Evolutionary conservation across 805 yeast species (phyloP).

Genomic region (Aciculoconidium aculeatum): DNA sequence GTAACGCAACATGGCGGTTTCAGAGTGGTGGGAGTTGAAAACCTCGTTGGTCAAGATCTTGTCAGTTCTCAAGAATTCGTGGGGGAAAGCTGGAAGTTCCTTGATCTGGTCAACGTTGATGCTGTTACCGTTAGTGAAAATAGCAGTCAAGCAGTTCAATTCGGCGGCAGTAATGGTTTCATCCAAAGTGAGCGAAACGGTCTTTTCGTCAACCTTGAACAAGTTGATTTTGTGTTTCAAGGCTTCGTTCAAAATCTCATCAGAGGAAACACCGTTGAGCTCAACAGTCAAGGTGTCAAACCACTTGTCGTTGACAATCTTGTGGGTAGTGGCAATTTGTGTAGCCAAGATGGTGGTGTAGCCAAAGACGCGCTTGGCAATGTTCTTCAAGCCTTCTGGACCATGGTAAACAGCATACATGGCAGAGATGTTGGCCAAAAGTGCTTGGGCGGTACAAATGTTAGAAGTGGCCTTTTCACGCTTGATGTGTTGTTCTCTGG

Average conservation of each 20-base stretch:
- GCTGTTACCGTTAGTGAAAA: conserved; percentile 50
- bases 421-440: conserved; percentile 91
- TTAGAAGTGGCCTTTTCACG: conserved; percentile 97
- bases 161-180: conserved; percentile 74
- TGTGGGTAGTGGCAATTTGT: conserved; percentile 41
- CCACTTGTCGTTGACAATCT: conserved; percentile 55
- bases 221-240: conserved; percentile 68
- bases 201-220: conserved; percentile 54
- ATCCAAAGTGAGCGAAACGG: conserved; percentile 81
- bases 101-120: conserved; percentile 13
- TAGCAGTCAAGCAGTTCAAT: conserved; percentile 46
- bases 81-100: conserved; percentile 47
- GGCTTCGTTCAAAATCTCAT: conserved; percentile 52
- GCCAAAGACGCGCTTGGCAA: conserved; percentile 73
- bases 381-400: conserved; percentile 72
- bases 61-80: conserved; percentile 49
- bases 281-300: conserved; percentile 83
- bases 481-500: conserved; percentile 96
- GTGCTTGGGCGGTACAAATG: conserved; percentile 96
- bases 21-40: conserved; percentile 85
- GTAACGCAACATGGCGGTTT: conserved; percentile 91
- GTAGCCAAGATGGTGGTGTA: conserved; percentile 67
- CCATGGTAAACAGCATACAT: conserved; percentile 97
- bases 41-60: conserved; percentile 63
- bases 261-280: conserved; percentile 47